Evolutionary conservation across 2,329 filamentous ascomycete genomes (phyloP).

Genomic region (Monascus ruber): DNA sequence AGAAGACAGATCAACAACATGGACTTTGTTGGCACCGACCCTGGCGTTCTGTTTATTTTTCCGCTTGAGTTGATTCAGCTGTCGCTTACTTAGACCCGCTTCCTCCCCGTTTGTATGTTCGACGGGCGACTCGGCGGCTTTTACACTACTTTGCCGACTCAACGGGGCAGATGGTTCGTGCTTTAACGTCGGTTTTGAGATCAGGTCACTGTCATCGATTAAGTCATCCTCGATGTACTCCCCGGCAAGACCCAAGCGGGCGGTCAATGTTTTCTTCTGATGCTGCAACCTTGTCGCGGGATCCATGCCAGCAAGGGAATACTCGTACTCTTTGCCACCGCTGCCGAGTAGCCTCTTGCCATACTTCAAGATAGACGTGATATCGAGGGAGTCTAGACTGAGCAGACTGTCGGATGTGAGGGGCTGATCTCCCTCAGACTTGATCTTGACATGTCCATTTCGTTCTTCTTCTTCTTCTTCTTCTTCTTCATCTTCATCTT

Average conservation of each 20-base stretch:
- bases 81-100: slow-evolving; percentile 71
- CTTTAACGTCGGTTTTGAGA: slow-evolving; percentile 38
- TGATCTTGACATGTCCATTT: slow-evolving; percentile 20
- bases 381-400: slow-evolving; percentile 61
- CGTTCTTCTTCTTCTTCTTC: slow-evolving; percentile 33
- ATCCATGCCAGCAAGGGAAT: slow-evolving; percentile 68
- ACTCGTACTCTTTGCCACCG: slow-evolving; percentile 72
- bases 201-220: slow-evolving; percentile 51
- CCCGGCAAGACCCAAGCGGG: slow-evolving; percentile 72
- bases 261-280: slow-evolving; percentile 77
- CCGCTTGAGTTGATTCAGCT: slow-evolving; percentile 87
- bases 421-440: slow-evolving; percentile 22
- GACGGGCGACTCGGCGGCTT: slow-evolving; percentile 35
- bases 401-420: slow-evolving; percentile 50
- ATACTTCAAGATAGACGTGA: slow-evolving; percentile 66
- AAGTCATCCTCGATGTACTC: slow-evolving; percentile 78
- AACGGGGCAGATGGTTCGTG: slow-evolving; percentile 39
- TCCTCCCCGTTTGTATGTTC: slow-evolving; percentile 50
- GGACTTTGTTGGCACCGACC: slow-evolving; percentile 77
- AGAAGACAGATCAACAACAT: slow-evolving; percentile 76
- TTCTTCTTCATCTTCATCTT: slow-evolving; percentile 41
- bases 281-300: slow-evolving; percentile 69
- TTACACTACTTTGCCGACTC: slow-evolving; percentile 33
- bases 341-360: slow-evolving; percentile 77
- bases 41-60: slow-evolving; percentile 87